Percentiles rank a stretch among this genome's conserved stretches.
Evolutionary conservation across 2,329 filamentous ascomycete species (phyloP).

Genomic region (Ceratocystis papillata): DNA sequence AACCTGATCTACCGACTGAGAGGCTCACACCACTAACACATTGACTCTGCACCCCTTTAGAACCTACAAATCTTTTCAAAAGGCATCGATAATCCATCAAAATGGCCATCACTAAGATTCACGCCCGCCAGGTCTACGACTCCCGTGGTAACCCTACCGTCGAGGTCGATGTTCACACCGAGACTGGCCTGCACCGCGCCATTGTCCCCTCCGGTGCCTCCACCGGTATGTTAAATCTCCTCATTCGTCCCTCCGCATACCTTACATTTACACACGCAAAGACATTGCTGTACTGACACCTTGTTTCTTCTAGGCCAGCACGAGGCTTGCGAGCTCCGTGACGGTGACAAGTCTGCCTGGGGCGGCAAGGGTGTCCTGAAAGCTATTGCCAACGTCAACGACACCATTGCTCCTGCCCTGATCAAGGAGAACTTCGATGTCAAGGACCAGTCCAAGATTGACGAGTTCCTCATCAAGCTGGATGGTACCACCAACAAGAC

Average conservation of each 20-base stretch:
- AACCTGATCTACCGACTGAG: neutral
- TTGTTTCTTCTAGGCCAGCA: conserved; percentile 54
- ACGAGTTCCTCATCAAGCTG: conserved; percentile 74
- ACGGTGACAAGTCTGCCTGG: conserved; percentile 81
- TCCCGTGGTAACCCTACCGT: conserved; percentile 97
- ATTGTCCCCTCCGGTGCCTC: conserved; percentile 91
- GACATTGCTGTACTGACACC: conserved; percentile 27
- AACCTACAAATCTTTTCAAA: conserved; percentile 19
- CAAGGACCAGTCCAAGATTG: conserved; percentile 75
- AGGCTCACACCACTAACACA: conserved; percentile 24
- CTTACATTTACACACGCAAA: conserved; percentile 17
- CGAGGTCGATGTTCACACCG: conserved; percentile 87
- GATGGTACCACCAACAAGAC: conserved; percentile 80
- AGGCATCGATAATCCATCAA: conserved; percentile 33
- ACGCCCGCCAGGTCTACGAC: conserved; percentile 95
- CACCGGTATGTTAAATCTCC: conserved; percentile 54
- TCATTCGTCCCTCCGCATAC: neutral
- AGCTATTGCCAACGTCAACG: conserved; percentile 79
- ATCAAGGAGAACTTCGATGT: conserved; percentile 76
- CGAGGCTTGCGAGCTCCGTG: conserved; percentile 83
- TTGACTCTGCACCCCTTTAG: conserved; percentile 16
- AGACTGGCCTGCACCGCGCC: conserved; percentile 84
- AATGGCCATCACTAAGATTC: conserved; percentile 86
- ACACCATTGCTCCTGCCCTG: conserved; percentile 64
- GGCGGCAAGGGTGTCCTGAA: conserved; percentile 77